Base-by-base conservation (phyloP, 1,284 basidiomycete genomes). In the Melampsora americana region DNA sequence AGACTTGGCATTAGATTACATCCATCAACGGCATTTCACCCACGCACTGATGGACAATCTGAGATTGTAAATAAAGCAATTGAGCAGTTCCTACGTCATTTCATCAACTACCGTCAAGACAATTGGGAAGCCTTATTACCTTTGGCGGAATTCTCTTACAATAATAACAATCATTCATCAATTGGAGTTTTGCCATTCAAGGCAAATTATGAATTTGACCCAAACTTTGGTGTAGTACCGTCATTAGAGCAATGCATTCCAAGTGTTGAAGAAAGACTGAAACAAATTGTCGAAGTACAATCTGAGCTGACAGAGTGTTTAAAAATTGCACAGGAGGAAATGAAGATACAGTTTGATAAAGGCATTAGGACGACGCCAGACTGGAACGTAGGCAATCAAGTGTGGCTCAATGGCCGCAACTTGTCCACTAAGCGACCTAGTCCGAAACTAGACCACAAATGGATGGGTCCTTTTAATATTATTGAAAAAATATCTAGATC, bases 71-170 rank as follows among this genome's bases (percentile, higher is more conserved):
- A 61, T n/a, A n/a, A n/a, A n/a, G n/a, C n/a, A n/a, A n/a, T n/a
- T n/a, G n/a, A n/a, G n/a, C n/a, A n/a, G n/a, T 61, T 28, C 59
- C 59, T 61, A 3, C 59, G 20, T 2, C 20, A 61, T 20, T 61
- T 61, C 35, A 32, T 61, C 7, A 14, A 3, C 11, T 61, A 23
- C 59, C 18, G 68, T 32, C 78, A 79, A 44, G 50, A 77, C 61
- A 35, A 79, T 50, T 61, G 59, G 59, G 59, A 7, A 7, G 26
- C 59, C 3, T 32, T 61, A 12, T 20, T 61, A 2, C 5, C 59
- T 28, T 28, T 23, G 11, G 59, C 59, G 2, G 59, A 61, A 23
- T 61, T 61, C 35, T 26, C 59, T 23, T 61, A 61, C 59, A 61
- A 61, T 32, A 61, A 61, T 16, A 61, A 61, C 20, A 23, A 61